Evolutionary conservation across 805 yeast species (phyloP), one percentile per base, ranked within the genome.

Genomic region (Candida sithepensis): DNA sequence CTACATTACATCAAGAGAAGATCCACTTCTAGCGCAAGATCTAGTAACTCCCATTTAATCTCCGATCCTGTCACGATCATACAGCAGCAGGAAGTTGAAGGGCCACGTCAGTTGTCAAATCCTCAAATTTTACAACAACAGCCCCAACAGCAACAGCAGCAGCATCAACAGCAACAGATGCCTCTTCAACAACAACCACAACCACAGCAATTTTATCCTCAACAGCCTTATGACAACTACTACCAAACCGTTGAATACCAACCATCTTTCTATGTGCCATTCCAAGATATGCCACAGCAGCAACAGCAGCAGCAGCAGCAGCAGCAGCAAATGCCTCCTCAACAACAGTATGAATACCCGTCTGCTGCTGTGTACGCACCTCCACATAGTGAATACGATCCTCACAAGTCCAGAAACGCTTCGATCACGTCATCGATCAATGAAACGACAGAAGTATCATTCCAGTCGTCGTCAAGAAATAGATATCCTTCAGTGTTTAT

Each of bases 1-100:
- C 61, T 79, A 41, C 67, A 69, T 24, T 66, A 69, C 49, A 78
- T 79, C 46, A 76, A 74, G 55, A 61, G 84, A 54, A 63, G 83
- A 42, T 71, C 77, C 30, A 68, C 72, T 38, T 65, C 74, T 39
- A 70, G 68, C 21, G 45, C 50, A 24, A 51, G 51, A 18, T 37
- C 50, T 14, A 41, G 39, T 22, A 20, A 48, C 4, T 38, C 47
- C 21, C 44, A 34, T 34, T 16, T 18, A 13, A 8, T 34, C 2
- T 22, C 47, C 12, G 39, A 39, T 8, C 33, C 43, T n/a, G 20
- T 18, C 18, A 34, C 41, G 26, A 22, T 18, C 30, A 47, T 44
- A 19, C 50, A 48, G 26, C 57, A 39, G 10, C 55, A 45, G 16
- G 12, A 34, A 26, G 14, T 54, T 44, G 41, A 16, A 7, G 18